A percentile compares a stretch with the other conserved stretches of the same genome.
Conservation (phyloP, 2,329 filamentous ascomycete genomes). For the Penicillium sp. region DNA sequence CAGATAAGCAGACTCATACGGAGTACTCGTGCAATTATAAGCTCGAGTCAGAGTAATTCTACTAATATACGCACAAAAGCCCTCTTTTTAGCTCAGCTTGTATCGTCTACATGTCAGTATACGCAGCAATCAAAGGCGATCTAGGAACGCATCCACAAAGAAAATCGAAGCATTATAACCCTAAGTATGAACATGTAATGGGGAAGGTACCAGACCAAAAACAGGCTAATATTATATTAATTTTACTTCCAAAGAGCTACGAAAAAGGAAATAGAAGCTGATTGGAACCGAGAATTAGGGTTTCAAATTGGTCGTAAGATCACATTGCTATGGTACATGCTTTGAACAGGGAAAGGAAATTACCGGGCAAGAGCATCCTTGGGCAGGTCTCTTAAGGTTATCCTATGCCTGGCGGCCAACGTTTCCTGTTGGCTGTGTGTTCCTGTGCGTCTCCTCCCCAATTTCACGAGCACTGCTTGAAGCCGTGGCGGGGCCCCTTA, state of each 20-base stretch:
- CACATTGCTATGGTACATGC: slow-evolving; percentile 12
- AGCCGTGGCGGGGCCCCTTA: slow-evolving; percentile 65
- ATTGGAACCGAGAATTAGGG: neutral
- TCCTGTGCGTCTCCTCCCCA: slow-evolving; percentile 60
- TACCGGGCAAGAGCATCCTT: slow-evolving; percentile 63
- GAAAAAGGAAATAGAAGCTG: neutral
- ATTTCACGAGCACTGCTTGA: slow-evolving; percentile 56
- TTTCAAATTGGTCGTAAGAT: slow-evolving; percentile 5
- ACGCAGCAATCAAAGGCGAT: no score
- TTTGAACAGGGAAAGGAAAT: slow-evolving; percentile 17
- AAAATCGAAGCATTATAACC: no score
- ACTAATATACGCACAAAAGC: no score
- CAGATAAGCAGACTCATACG: neutral
- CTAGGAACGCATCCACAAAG: no score
- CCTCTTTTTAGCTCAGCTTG: no score
- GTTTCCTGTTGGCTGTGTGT: slow-evolving; percentile 47
- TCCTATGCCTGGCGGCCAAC: slow-evolving; percentile 69
- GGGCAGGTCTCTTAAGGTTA: slow-evolving; percentile 58
- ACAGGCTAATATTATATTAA: neutral
- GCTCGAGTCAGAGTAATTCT: neutral
- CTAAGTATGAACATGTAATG: neutral
- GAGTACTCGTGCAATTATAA: no score
- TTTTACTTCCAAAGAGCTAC: neutral
- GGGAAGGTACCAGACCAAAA: neutral
- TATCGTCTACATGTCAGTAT: no score